Conservation (phyloP, 31 red algal genomes). For the Bonnemaisonia californica region DNA sequence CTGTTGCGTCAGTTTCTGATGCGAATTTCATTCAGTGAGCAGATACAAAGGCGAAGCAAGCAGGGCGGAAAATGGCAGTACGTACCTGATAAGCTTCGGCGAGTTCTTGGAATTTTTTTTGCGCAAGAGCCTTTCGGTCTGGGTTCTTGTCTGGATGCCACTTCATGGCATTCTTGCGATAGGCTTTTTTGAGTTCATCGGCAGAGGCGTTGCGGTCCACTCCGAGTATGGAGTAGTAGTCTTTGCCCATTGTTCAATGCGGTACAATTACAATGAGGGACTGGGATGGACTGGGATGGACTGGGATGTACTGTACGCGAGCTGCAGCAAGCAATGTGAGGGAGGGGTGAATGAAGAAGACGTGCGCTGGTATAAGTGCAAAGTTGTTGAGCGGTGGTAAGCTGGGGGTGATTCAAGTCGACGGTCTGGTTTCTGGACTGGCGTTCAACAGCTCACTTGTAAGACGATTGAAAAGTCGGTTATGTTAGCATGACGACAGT, state of each 20-base stretch:
- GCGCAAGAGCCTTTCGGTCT: conserved; percentile 79
- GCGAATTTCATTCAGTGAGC: not conserved
- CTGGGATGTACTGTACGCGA: not conserved
- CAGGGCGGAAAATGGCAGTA: not conserved
- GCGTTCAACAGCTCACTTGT: too few relatives aligned
- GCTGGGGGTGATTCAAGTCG: too few relatives aligned
- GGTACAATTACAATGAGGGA: conserved; percentile 35
- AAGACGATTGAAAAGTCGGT: too few relatives aligned
- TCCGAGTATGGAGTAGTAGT: conserved; percentile 94
- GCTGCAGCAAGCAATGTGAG: too few relatives aligned
- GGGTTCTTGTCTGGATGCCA: conserved; percentile 99
- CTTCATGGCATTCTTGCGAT: conserved; percentile 90
- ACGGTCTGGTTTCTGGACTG: too few relatives aligned
- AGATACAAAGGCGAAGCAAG: not conserved
- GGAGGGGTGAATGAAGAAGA: too few relatives aligned
- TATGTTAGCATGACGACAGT: too few relatives aligned
- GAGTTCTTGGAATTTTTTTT: conserved; percentile 96
- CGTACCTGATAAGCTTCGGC: conserved; percentile 85
- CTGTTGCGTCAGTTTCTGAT: too few relatives aligned
- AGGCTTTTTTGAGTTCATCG: conserved; percentile 86
- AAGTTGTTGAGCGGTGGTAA: too few relatives aligned
- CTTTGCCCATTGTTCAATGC: conserved; percentile 72
- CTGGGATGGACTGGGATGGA: too few relatives aligned
- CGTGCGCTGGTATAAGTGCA: too few relatives aligned
- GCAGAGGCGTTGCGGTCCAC: conserved; percentile 71